A percentile compares a stretch with the other conserved stretches of the same genome.
These are phyloP conservation scores for Picea sitchensis DNA, from an alignment of 75 land plant genomes.

Conservation along the genomic window DNA sequence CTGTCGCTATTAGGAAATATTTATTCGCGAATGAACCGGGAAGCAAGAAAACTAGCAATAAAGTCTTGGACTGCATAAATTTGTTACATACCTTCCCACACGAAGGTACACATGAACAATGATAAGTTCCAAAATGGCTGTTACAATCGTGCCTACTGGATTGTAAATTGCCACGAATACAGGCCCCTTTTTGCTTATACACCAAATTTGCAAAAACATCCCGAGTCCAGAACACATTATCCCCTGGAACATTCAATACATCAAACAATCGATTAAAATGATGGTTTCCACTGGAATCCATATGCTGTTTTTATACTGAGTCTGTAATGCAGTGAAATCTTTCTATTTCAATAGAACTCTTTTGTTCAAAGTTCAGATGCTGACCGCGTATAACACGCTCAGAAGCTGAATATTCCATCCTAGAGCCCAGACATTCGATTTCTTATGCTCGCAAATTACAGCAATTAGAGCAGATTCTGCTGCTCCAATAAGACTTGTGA, in stretches of 20 bases:
- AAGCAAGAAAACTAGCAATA: background rate
- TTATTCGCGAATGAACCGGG: background rate
- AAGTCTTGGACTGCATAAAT: too few species aligned
- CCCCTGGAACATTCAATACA: background rate
- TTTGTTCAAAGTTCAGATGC: background rate
- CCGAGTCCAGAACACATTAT: background rate
- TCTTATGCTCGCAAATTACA: slow-evolving; percentile 18
- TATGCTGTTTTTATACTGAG: too few species aligned
- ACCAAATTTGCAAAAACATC: background rate
- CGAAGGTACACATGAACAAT: background rate
- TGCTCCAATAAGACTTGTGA: slow-evolving; percentile 45
- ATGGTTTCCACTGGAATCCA: too few species aligned
- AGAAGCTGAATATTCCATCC: slow-evolving; percentile 38
- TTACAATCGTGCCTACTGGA: background rate
- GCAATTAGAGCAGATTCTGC: slow-evolving; percentile 44
- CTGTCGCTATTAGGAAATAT: background rate
- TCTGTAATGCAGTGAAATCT: background rate
- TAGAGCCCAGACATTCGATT: slow-evolving; percentile 30
- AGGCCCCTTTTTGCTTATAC: background rate
- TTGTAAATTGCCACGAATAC: background rate
- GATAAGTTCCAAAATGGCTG: background rate
- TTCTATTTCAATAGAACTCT: background rate
- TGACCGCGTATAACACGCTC: slow-evolving; percentile 45
- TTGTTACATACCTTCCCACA: background rate
- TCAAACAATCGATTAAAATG: too few species aligned